Conservation (phyloP, 108 stramenopile species). For the Cyclotella sp. region DNA sequence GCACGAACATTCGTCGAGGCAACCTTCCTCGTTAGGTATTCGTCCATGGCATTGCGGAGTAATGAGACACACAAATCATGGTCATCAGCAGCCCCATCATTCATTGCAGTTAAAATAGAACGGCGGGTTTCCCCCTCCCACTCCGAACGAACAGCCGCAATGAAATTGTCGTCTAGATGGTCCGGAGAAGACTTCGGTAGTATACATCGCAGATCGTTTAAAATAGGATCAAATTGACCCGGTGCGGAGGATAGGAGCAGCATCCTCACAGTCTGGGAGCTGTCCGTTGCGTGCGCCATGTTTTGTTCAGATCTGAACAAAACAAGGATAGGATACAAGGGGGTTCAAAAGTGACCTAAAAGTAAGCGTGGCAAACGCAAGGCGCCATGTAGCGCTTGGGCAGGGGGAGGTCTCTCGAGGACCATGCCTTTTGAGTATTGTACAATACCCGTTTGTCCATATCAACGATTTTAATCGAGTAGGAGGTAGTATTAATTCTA, state of each 20-base stretch:
- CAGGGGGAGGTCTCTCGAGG: too few species aligned
- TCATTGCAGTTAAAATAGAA: constrained; percentile 15
- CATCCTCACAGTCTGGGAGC: constrained; percentile 4
- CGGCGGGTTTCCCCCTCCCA: constrained; percentile 30
- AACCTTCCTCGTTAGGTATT: constrained; percentile 24
- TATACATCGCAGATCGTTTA: constrained; percentile 38
- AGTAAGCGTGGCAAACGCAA: too few species aligned
- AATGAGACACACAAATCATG: constrained; percentile 4
- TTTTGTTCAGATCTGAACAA: too few species aligned
- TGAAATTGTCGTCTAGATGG: constrained; percentile 2
- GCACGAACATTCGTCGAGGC: constrained; percentile 29
- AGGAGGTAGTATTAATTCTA: too few species aligned
- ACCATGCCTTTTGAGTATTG: too few species aligned
- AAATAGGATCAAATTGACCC: constrained; percentile 64
- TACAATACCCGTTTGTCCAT: too few species aligned
- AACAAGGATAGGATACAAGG: too few species aligned
- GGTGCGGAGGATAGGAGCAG: constrained; percentile 57
- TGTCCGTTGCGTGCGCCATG: too few species aligned
- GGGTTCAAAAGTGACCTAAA: too few species aligned
- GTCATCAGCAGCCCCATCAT: neutral
- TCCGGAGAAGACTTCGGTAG: neutral
- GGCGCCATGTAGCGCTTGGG: too few species aligned
- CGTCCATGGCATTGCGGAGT: constrained; percentile 34
- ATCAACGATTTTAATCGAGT: too few species aligned
- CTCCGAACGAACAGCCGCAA: constrained; percentile 27